Conservation (phyloP, 139 green algal species). For the Mesotaenium endlicherianum region DNA sequence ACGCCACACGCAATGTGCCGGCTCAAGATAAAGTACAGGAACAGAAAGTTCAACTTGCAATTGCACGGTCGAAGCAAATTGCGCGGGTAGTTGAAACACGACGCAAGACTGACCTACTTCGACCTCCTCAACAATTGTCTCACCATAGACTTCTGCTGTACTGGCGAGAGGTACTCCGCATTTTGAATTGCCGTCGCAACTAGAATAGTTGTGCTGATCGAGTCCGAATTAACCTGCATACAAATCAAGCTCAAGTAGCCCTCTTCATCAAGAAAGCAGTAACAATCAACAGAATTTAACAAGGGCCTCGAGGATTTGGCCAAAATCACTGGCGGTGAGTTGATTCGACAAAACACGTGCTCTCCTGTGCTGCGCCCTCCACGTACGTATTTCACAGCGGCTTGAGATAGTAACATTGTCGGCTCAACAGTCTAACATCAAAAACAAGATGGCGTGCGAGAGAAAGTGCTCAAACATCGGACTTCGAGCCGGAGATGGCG, state of each 20-base stretch:
- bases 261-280: background rate
- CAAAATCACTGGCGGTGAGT: background rate
- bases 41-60: background rate
- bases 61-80: background rate
- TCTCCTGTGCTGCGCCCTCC: background rate
- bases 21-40: no score
- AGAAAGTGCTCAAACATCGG: no score
- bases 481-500: no score
- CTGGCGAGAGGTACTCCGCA: background rate
- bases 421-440: no score
- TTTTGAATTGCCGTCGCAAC: background rate
- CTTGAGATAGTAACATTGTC: background rate
- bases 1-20: no score
- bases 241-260: no score
- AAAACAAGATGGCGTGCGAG: no score
- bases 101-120: background rate
- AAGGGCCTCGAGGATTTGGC: background rate
- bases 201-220: background rate
- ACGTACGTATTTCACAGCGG: background rate
- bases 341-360: background rate
- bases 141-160: background rate
- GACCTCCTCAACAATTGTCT: background rate
- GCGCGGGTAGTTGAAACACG: background rate
- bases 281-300: background rate
- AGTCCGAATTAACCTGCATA: background rate